Conservation (phyloP, 2,329 filamentous ascomycete genomes). For the Fusarium coicis region DNA sequence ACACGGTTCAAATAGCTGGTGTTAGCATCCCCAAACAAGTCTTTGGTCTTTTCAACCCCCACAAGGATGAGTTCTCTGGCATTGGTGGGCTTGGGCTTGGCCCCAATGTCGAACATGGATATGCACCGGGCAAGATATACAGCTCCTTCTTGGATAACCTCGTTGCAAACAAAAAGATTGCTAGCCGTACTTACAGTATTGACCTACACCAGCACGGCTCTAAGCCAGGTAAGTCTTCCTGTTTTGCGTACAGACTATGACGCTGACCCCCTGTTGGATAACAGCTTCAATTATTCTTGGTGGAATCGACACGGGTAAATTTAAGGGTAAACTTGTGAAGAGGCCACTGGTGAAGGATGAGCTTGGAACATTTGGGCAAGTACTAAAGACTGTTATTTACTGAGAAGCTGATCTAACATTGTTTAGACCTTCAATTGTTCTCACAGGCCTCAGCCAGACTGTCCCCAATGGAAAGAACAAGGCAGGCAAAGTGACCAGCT, state of each 20-base stretch:
- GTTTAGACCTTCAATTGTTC: neutral
- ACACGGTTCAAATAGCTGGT: accelerated
- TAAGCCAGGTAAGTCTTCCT: neutral
- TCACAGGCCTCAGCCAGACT: neutral
- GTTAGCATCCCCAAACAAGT: neutral
- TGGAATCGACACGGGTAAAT: neutral
- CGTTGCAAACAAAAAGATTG: neutral
- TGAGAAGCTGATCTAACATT: neutral
- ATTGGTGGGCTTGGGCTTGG: neutral
- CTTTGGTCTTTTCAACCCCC: neutral
- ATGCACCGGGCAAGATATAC: neutral
- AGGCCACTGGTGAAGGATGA: neutral
- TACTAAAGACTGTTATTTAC: no score
- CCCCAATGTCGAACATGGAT: accelerated
- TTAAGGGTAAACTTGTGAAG: neutral
- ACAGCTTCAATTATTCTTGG: neutral
- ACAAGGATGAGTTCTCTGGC: neutral
- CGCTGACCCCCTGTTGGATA: neutral
- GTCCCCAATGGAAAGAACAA: neutral
- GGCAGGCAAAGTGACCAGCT: neutral
- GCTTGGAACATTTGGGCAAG: neutral
- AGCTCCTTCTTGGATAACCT: neutral
- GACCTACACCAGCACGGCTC: neutral
- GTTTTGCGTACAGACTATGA: neutral
- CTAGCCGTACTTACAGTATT: neutral